These are phyloP conservation scores for Abrus pulchellus DNA, from an alignment of 306 rosid genomes.

Conservation along the genomic window DNA sequence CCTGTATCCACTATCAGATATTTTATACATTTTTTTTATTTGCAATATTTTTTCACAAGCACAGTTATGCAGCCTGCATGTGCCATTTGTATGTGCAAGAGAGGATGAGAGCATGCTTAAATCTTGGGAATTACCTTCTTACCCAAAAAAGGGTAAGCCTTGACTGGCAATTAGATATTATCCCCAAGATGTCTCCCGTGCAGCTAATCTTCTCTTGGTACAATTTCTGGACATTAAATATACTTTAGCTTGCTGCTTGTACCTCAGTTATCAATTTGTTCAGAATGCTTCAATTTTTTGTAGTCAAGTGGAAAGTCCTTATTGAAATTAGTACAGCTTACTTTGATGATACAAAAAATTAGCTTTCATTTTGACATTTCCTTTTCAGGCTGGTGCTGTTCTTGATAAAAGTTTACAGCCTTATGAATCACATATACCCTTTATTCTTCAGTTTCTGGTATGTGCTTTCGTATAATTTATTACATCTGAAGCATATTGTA, in stretches of 20 bases:
- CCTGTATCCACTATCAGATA: conserved; percentile 71
- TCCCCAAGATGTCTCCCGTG: conserved; percentile 92
- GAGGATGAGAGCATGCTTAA: conserved; percentile 30
- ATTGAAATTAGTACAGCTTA: conserved; percentile 27
- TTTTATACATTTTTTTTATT: conserved; percentile 34
- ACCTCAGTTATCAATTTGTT: conserved; percentile 21
- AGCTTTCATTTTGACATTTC: conserved; percentile 28
- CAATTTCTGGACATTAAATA: conserved; percentile 40
- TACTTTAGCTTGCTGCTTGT: conserved; percentile 8
- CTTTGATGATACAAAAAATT: conserved; percentile 35
- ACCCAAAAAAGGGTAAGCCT: conserved; percentile 55
- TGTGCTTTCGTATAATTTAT: conserved; percentile 26
- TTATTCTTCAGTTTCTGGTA: conserved; percentile 70
- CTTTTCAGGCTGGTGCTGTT: conserved; percentile 83
- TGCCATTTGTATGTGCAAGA: conserved; percentile 30
- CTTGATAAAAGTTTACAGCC: conserved; percentile 80
- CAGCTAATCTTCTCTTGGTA: conserved; percentile 94
- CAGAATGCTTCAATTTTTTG: conserved; percentile 32
- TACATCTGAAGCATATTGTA: conserved; percentile 19
- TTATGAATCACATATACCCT: conserved; percentile 95
- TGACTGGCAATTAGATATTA: conserved; percentile 77
- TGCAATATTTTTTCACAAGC: conserved; percentile 40
- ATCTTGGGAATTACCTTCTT: conserved; percentile 45
- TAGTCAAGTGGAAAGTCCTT: conserved; percentile 35
- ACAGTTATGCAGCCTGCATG: conserved; percentile 35